A percentile compares a stretch with the other conserved stretches of the same genome.
phyloP scores from a whole-genome alignment of 148 eudicot species.

The Vaccinium myrtillus region DNA sequence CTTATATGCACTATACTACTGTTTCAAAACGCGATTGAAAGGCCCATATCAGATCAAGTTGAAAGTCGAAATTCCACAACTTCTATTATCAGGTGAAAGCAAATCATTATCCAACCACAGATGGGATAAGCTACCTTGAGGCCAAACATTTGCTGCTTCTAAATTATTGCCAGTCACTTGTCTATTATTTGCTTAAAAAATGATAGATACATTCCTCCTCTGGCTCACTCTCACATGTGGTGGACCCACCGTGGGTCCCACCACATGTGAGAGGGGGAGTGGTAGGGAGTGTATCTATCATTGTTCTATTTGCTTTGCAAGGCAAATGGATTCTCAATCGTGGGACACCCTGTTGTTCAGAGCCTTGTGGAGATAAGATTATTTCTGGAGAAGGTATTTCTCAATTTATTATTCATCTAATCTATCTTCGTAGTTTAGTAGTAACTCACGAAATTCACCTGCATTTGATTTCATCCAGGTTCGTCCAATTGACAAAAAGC shows the following conservation, averaged over 20 bases:
- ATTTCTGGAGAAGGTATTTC: constrained; percentile 79
- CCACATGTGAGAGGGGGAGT: no score
- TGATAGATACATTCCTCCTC: no score
- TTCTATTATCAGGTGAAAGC: constrained; percentile 60
- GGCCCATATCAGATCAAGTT: neutral
- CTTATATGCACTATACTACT: neutral
- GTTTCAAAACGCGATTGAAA: neutral
- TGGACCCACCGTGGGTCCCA: no score
- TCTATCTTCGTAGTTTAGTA: neutral
- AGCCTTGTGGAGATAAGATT: constrained; percentile 87
- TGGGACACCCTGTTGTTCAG: constrained; percentile 82
- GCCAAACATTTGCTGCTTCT: constrained; percentile 86
- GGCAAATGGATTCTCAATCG: constrained; percentile 78
- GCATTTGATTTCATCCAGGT: constrained; percentile 41
- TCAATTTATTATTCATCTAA: neutral
- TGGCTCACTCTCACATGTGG: no score
- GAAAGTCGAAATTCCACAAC: neutral
- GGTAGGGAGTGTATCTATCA: no score
- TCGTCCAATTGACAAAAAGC: constrained; percentile 87
- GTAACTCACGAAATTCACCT: neutral
- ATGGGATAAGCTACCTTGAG: constrained; percentile 91
- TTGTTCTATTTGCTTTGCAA: constrained; percentile 84
- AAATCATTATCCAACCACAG: constrained; percentile 60
- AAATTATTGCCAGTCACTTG: constrained; percentile 92
- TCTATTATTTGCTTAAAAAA: constrained; percentile 84